Evolutionary conservation across 495 filamentous ascomycete species (phyloP), one percentile per base, ranked within the genome.

Genomic region (Beverwykella pulmonaria): DNA sequence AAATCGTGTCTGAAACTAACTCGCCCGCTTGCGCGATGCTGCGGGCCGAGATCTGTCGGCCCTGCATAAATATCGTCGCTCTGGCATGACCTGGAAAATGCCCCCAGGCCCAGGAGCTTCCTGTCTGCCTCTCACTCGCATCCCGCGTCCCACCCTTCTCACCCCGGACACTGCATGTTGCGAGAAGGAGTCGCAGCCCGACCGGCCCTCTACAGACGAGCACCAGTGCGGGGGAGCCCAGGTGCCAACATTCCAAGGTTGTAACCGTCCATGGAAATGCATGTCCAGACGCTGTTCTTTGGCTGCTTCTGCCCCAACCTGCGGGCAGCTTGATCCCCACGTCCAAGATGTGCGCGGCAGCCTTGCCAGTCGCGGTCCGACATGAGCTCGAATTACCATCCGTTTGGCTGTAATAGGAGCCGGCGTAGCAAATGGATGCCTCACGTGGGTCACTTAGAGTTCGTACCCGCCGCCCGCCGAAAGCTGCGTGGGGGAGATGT

Each of bases 11-110:
- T 27, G 19, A 5, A 22, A 26, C 19, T 29, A 8, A 59, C 20
- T 39, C 17, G 25, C 23, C 39, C 34, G 39, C 6, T 44, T 44
- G 52, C 27, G 52, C 52, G 59, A 39, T 61, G 17, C 22, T 22
- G 48, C 59, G 59, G 59, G 46, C 59, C 59, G 46, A 53, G 59
- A 61, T 61, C 59, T 61, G 1, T 48, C 36, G 57, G n/a, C 48
- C 46, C 59, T 61, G 59, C 59, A 61, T 61, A 20, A 61, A 30
- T 12, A 25, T 54, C 26, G 52, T 30, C 39, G 39, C 39, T 44
- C 17, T 2, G 39, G 9, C 8, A 44, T n/a, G 39, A n/a, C 39
- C 15, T 44, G 39, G 2, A 44, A 29, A 55, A 32, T 9, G 17
- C 32, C 26, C 6, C 9, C n/a, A 36, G 25, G 27, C 19, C 22